Evolutionary conservation across 2,329 filamentous ascomycete species (phyloP), one percentile per base, ranked within the genome.

Genomic region (Cucurbitaria berberidis): DNA sequence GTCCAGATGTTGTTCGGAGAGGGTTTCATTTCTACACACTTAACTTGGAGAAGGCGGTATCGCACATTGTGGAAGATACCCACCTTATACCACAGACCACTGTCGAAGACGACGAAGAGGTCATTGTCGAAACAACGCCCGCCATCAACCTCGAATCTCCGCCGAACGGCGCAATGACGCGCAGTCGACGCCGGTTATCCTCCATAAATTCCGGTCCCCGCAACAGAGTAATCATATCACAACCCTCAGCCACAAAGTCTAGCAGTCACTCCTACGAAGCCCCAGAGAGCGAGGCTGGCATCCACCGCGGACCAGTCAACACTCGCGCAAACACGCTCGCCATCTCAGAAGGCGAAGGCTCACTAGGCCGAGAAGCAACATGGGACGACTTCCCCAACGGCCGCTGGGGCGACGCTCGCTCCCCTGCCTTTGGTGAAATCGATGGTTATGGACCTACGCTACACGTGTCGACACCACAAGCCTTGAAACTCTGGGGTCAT

Each of bases 361-460:
- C 89, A 3, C 81, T 97, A 6, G 95, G 93, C 10, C 85, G 95
- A 44, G 93, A 98, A 80, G 95, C 95, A 29, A 99, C 95, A 0
- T 99, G 95, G 95, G 95, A 99, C 68, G 95, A 99, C 67, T 99
- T 92, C 75, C 93, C 93, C 59, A 98, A 98, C 79, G 95, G 93
- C 24, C 86, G 93, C 49, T 98, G 93, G 87, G 93, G 93, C 71
- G 93, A 97, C 68, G 90, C 93, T 4, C 86, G 93, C 46, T 96
- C 92, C 2, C 64, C 69, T 1, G 93, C 93, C 0, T 98, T 96
- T 71, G 93, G 93, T 67, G 92, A 97, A 75, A 97, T 97, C 53
- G 93, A 98, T 70, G 93, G 93, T n/a, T 98, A 98, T 72, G 95
- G 95, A 10, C 92, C 96, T n/a, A 95, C 89, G 51, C 81, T 99